Conservation (phyloP, 2,329 filamentous ascomycete genomes). For the Lecanoromycetidae sp. region DNA sequence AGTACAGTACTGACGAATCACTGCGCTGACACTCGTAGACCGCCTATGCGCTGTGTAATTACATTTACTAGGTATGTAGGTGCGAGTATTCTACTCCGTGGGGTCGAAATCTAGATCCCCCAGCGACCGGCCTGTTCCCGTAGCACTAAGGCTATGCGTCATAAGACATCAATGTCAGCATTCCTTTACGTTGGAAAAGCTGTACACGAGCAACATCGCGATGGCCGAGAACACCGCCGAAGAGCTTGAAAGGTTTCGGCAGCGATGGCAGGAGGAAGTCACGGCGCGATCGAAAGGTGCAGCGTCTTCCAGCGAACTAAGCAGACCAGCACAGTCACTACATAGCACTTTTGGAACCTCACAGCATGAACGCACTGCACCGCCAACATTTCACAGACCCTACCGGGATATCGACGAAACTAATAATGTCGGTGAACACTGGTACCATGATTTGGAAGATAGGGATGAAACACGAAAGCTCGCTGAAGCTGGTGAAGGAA, state of each 20-base stretch:
- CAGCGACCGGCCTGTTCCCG: no score
- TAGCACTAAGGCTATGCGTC: no score
- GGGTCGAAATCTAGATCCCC: no score
- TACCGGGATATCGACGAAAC: slow-evolving; percentile 19
- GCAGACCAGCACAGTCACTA: slow-evolving; percentile 1
- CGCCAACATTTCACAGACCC: slow-evolving; percentile 22
- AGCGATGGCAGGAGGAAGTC: slow-evolving; percentile 77
- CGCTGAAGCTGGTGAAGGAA: slow-evolving; percentile 15
- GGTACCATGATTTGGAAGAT: slow-evolving; percentile 25
- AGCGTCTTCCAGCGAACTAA: background rate
- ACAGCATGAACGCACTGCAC: slow-evolving; percentile 15
- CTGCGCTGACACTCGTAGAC: no score
- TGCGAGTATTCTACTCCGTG: no score
- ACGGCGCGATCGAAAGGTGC: slow-evolving; percentile 34
- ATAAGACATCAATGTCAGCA: no score
- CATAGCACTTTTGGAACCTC: slow-evolving; percentile 1
- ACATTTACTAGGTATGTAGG: background rate
- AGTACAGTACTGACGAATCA: no score
- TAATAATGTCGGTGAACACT: slow-evolving; percentile 31
- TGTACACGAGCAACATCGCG: slow-evolving; percentile 6
- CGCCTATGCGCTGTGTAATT: no score
- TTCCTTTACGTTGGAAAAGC: no score
- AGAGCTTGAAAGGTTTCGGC: slow-evolving; percentile 76
- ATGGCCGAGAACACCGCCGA: slow-evolving; percentile 46
- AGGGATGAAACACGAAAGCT: slow-evolving; percentile 20